Base-by-base conservation (phyloP, 2,329 filamentous ascomycete species). In the Trichophyton simii region DNA sequence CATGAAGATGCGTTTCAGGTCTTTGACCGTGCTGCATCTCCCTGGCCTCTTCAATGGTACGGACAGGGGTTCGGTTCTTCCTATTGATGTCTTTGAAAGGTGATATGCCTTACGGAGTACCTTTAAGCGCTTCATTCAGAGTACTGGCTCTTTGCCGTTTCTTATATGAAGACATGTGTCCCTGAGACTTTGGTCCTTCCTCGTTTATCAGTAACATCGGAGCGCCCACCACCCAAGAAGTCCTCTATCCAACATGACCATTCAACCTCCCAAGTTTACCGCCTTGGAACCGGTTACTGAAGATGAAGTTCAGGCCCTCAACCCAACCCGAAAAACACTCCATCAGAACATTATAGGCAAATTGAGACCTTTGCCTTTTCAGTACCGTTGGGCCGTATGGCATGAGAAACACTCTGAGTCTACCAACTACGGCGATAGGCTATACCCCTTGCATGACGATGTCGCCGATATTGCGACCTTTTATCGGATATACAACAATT, bases 401-500 rank as follows among this genome's bases (percentile, higher is more conserved):
- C 76, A 78, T 61, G 76, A 78, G 66, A 77, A 76, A 63, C 69
- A 73, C 63, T 68, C 70, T 15, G 67, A 63, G 36, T 62, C 63
- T 48, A 48, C 65, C 57, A 66, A 67, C 60, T 73, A 72, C 63
- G 66, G 70, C 18, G 68, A 72, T 48, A 66, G 69, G 52, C 67
- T 76, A 34, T 77, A 72, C 31, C 63, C 73, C 28, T 67, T 77
- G 5, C 70, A 75, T 61, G 73, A 73, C 60, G 69, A 75, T 44
- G 72, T 78, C 54, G 67, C 72, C 36, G 75, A 76, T 64, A 75
- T 77, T 60, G 75, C 71, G 3, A 72, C 71, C 72, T 91, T 91
- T 73, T 91, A 88, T 84, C 83, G 87, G 64, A 87, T 90, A 76
- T 84, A 85, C 77, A 91, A 91, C 77, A 90, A 91, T 74, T 88